These are phyloP conservation scores for Sanghuangporus baumii DNA, from an alignment of 1,284 basidiomycete species.

Conservation along the genomic window DNA sequence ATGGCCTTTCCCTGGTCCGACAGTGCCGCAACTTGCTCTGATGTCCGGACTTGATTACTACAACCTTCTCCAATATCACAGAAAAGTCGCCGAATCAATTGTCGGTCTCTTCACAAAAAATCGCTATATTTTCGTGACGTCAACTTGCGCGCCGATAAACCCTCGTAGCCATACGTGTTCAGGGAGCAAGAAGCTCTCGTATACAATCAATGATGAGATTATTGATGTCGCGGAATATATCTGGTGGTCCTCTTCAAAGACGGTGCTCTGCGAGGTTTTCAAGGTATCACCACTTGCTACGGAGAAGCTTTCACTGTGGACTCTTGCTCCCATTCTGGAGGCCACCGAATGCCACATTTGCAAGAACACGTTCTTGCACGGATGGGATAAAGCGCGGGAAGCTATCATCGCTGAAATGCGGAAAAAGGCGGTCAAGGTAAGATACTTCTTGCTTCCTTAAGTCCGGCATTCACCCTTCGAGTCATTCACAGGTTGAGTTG, in stretches of 20 bases:
- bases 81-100: background rate
- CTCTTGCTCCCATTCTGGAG: background rate
- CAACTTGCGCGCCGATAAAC: background rate
- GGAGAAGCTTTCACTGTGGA: background rate
- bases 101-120: background rate
- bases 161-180: background rate
- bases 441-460: background rate
- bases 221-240: background rate
- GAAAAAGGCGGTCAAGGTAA: background rate
- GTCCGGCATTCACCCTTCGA: background rate
- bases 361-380: background rate
- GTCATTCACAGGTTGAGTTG: background rate
- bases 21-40: background rate
- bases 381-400: background rate
- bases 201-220: background rate
- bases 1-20: constrained; percentile 3
- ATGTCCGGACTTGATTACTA: constrained; percentile 3
- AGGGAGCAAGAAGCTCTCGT: background rate
- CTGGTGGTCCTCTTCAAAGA: background rate
- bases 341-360: background rate
- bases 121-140: background rate
- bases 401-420: background rate
- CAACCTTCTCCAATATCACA: constrained; percentile 5
- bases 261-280: background rate
- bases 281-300: background rate